A percentile compares a stretch with the other conserved stretches of the same genome.
Conservation (phyloP, 2,329 filamentous ascomycete genomes). For the Hirsutella thompsonii region DNA sequence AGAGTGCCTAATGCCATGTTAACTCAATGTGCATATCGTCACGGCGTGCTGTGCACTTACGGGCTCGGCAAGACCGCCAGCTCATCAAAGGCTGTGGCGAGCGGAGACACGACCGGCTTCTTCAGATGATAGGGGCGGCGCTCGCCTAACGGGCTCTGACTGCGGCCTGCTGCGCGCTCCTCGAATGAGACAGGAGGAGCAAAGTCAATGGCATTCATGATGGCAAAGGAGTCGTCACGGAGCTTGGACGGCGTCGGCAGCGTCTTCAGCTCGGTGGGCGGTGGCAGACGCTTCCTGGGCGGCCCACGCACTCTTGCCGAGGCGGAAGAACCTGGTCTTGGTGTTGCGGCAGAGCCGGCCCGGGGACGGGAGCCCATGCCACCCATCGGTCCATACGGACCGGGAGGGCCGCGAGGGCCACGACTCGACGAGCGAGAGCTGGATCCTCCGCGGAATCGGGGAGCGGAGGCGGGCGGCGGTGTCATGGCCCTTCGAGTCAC, state of each 20-base stretch:
- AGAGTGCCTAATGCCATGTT: constrained; percentile 37
- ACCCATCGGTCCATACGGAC: constrained; percentile 34
- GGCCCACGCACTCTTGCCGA: constrained; percentile 32
- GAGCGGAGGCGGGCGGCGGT: constrained; percentile 57
- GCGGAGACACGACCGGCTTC: constrained; percentile 61
- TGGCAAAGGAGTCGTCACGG: constrained; percentile 64
- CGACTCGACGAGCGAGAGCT: constrained; percentile 8
- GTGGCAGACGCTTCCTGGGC: constrained; percentile 42
- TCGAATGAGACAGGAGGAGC: constrained; percentile 60
- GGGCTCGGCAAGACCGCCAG: constrained; percentile 77
- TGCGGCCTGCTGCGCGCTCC: constrained; percentile 57
- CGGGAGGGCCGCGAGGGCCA: constrained; percentile 20
- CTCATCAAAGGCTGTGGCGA: constrained; percentile 78
- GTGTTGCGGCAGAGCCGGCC: constrained; percentile 27
- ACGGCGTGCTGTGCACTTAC: constrained; percentile 54
- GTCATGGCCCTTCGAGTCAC: constrained; percentile 90
- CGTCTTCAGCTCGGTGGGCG: constrained; percentile 59
- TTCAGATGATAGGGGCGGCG: constrained; percentile 62
- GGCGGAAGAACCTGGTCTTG: constrained; percentile 49
- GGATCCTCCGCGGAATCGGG: constrained; percentile 27
- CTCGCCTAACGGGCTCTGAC: constrained; percentile 51
- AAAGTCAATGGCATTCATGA: constrained; percentile 63
- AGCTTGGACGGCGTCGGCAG: constrained; percentile 80
- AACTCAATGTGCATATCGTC: neutral
- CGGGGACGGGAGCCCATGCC: constrained; percentile 42